Percentiles rank a stretch among this genome's conserved stretches.
Evolutionary conservation across 371 early-diverging fungal genomes (phyloP).

Genomic region (Mucor velutinosus): DNA sequence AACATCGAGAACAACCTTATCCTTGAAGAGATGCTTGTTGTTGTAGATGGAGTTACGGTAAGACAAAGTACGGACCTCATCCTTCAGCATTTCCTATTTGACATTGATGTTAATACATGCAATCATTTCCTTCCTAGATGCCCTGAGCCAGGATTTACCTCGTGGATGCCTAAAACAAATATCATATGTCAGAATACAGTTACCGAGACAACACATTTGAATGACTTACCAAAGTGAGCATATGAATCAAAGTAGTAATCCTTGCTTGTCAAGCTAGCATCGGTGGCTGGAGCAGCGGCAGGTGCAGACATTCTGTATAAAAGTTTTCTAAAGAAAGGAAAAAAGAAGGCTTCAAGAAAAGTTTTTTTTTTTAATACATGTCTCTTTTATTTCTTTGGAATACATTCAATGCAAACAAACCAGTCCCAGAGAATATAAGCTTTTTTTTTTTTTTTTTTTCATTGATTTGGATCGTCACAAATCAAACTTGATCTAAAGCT

Average conservation of each 20-base stretch:
- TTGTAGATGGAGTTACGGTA: slow-evolving; percentile 92
- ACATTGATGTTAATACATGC: slow-evolving; percentile 10
- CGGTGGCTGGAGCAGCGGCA: slow-evolving; percentile 14
- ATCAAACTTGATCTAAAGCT: no score
- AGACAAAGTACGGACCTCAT: slow-evolving; percentile 92
- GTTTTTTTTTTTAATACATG: background rate
- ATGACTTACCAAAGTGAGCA: slow-evolving; percentile 86
- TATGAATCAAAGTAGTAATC: slow-evolving; percentile 98
- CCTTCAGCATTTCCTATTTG: slow-evolving; percentile 91
- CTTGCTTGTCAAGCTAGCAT: slow-evolving; percentile 69
- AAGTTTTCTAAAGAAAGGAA: background rate
- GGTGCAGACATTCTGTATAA: slow-evolving; percentile 8
- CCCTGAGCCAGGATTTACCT: slow-evolving; percentile 28
- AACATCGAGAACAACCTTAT: slow-evolving; percentile 97
- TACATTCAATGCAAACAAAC: background rate
- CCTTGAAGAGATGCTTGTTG: slow-evolving; percentile 94
- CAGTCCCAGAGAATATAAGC: background rate
- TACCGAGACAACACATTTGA: background rate
- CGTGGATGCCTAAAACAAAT: slow-evolving; percentile 54
- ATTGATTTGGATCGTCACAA: no score
- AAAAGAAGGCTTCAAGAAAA: background rate
- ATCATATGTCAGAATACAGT: slow-evolving; percentile 25
- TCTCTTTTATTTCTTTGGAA: background rate
- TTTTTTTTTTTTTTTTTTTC: no score
- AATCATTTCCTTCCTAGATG: background rate